Evolutionary conservation across 768 basidiomycete species (phyloP).

Genomic region (Boletus huronensis): DNA sequence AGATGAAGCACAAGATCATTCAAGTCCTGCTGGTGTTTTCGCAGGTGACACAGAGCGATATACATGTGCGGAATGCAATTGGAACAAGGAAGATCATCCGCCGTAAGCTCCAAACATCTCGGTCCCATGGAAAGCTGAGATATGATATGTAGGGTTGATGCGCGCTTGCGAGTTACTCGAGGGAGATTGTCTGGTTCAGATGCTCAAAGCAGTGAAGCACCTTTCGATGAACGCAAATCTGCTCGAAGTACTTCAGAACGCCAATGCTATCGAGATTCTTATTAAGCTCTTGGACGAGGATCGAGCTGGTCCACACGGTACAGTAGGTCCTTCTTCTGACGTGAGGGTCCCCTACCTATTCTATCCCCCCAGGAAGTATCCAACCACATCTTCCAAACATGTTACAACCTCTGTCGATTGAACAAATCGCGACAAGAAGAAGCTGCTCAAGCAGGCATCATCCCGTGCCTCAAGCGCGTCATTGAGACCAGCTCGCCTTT

Average conservation of each 20-base stretch:
- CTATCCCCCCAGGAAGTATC: constrained; percentile 74
- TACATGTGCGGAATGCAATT: constrained; percentile 88
- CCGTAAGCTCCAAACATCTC: constrained; percentile 50
- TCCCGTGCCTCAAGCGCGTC: constrained; percentile 86
- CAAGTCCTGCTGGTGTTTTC: constrained; percentile 88
- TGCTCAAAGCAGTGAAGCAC: constrained; percentile 95
- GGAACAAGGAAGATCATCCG: constrained; percentile 86
- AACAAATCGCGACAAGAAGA: constrained; percentile 96
- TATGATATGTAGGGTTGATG: constrained; percentile 60
- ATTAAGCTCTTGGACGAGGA: constrained; percentile 81
- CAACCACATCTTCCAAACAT: constrained; percentile 96
- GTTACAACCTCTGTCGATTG: constrained; percentile 92
- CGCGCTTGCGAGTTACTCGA: constrained; percentile 85
- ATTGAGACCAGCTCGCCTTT: constrained; percentile 87
- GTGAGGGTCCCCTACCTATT: background rate
- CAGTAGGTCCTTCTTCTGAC: constrained; percentile 47
- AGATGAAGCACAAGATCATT: constrained; percentile 86
- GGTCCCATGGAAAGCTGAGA: constrained; percentile 3
- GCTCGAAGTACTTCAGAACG: constrained; percentile 92
- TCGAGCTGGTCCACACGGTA: constrained; percentile 70
- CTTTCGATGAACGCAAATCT: constrained; percentile 89
- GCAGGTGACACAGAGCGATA: constrained; percentile 94
- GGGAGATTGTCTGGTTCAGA: constrained; percentile 80
- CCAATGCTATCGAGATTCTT: constrained; percentile 91
- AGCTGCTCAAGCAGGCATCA: constrained; percentile 92